Base-by-base conservation (phyloP, 306 rosid species). In the Argentina anserina region DNA sequence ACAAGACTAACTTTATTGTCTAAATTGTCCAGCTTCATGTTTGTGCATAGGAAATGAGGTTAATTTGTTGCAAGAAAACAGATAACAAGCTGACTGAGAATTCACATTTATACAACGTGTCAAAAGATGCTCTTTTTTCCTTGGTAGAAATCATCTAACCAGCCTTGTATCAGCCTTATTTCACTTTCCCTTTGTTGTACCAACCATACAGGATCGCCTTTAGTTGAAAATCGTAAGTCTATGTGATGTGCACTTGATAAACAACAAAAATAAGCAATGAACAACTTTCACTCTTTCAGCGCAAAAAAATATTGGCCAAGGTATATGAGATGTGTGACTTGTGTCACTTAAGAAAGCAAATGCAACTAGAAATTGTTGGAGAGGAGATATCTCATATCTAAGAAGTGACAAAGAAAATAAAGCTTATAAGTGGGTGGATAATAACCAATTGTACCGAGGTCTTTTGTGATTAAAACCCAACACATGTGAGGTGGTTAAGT, bases 181-280 rank as follows among this genome's bases (percentile, higher is more conserved):
- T 90, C 95, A 63, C 84, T 81, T 56, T 45, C 83, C 75, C 98
- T 87, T 83, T 79, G 95, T 75, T 92, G 86, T 18, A 77, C 69
- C 78, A 92, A 82, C 98, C 98, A 92, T 78, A 70, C 72, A 62
- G 96, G 98, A 84, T 90, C 98, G 29, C 81, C 78, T n/a, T 71
- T 39, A 0, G 86, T 85, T 3, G 98, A 79, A 72, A 89, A 84
- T 9, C 95, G 98, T 75, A 90, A 84, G 81, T 92, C 98, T 72
- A 87, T 49, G 82, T 88, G 96, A 82, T 88, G 96, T 0, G 95
- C 95, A 66, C 98, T 96, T 90, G 81, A 63, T 21, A 33, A 72
- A 65, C 25, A 52, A 73, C 26, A 33, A 46, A 42, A 8, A 33
- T 15, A 14, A 29, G 62, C 49, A 76, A 67, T 72, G 31, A 5